A percentile compares a stretch with the other conserved stretches of the same genome.
Conservation (phyloP, 345 rosid species). For the Salix suchowensis region DNA sequence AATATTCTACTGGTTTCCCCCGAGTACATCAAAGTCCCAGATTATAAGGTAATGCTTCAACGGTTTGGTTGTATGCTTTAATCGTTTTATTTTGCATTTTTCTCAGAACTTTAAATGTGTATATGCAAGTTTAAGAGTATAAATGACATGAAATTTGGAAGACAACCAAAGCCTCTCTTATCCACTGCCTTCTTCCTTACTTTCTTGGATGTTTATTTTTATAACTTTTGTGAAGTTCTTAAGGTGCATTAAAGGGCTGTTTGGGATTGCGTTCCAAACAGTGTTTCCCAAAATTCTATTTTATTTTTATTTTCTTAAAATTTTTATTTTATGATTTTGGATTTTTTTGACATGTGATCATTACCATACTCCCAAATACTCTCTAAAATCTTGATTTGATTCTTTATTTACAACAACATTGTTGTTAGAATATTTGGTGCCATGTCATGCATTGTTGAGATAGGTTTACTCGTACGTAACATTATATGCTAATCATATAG, state of each 20-base stretch:
- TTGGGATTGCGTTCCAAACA: too few relatives aligned
- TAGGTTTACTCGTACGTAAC: not conserved
- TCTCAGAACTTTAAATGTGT: not conserved
- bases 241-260: not conserved
- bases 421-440: not conserved
- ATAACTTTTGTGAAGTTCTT: not conserved
- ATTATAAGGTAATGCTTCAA: conserved; percentile 46
- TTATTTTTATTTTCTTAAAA: too few relatives aligned
- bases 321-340: too few relatives aligned
- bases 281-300: too few relatives aligned
- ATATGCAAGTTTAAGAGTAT: not conserved
- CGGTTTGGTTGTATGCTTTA: not conserved
- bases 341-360: too few relatives aligned
- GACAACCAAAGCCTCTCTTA: not conserved
- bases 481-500: not conserved
- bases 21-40: conserved; percentile 71
- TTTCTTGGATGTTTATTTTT: not conserved
- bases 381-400: not conserved
- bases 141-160: not conserved
- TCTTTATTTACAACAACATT: not conserved
- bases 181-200: not conserved
- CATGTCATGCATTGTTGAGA: not conserved
- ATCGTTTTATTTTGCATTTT: not conserved
- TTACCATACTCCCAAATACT: too few relatives aligned
- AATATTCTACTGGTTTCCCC: conserved; percentile 73